Conservation (phyloP, 2,329 filamentous ascomycete species). For the Trichoderma sp. region DNA sequence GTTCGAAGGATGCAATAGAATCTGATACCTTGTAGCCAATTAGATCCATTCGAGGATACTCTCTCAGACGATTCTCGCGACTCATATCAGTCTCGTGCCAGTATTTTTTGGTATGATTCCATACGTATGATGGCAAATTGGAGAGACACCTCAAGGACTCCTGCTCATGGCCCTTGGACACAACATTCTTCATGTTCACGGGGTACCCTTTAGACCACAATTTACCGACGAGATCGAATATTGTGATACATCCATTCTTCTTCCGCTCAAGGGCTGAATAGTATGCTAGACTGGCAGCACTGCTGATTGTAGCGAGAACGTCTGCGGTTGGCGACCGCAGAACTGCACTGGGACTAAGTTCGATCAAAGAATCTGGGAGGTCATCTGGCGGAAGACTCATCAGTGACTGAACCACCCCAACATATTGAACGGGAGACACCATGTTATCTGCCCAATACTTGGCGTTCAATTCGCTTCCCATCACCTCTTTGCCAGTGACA, state of each 20-base stretch:
- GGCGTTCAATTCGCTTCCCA: slow-evolving; percentile 29
- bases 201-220: slow-evolving; percentile 38
- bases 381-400: slow-evolving; percentile 28
- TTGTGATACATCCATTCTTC: slow-evolving; percentile 23
- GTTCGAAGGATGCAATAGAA: slow-evolving; percentile 41
- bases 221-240: slow-evolving; percentile 35
- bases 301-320: slow-evolving; percentile 28
- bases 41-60: slow-evolving; percentile 48
- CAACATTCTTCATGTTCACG: slow-evolving; percentile 33
- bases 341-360: slow-evolving; percentile 40
- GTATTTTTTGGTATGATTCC: slow-evolving; percentile 52
- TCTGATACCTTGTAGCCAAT: slow-evolving; percentile 47
- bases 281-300: slow-evolving; percentile 24
- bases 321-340: slow-evolving; percentile 39
- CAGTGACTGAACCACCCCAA: slow-evolving; percentile 38
- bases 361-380: slow-evolving; percentile 38
- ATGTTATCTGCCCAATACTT: slow-evolving; percentile 49
- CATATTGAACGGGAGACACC: slow-evolving; percentile 44
- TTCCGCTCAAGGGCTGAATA: slow-evolving; percentile 30
- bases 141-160: slow-evolving; percentile 36
- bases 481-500: slow-evolving; percentile 33
- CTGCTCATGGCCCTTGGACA: slow-evolving; percentile 23
- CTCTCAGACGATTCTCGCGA: slow-evolving; percentile 42
- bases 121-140: slow-evolving; percentile 51
- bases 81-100: slow-evolving; percentile 53